Evolutionary conservation across 768 basidiomycete species (phyloP), one percentile per base, ranked within the genome.

Genomic region (Harrya chromipes): DNA sequence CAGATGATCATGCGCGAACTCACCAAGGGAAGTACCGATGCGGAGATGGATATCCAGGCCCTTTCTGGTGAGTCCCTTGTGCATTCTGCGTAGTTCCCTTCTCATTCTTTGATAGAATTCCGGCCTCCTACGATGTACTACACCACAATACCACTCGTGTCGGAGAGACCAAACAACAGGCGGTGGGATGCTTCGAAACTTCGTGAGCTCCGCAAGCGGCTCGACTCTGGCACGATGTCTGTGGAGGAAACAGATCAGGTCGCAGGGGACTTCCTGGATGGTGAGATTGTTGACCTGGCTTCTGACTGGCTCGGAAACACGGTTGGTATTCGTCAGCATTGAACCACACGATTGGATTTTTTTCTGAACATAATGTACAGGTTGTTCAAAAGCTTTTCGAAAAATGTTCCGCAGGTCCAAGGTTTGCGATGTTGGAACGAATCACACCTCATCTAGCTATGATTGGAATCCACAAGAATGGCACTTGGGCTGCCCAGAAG

Each of bases 231-330:
- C 16, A 84, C 81, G 5, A 90, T 93, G 77, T 76, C 79, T 12
- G 77, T 80, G 16, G 87, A 87, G 44, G 95, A 98, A 69, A 83
- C 94, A 47, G 94, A 99, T 65, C 84, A 85, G 64, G 85, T 97
- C 44, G 90, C 92, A 3, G 77, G 77, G 40, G 94, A 98, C 63
- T 84, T 97, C 67, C 76, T 98, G 54, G 94, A 97, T 59, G 85
- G 90, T 12, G 97, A 98, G 66, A 89, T 92, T 53, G 93, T 95
- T 13, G 92, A 94, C 67, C 80, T 99, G 50, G 87, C 95, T 13
- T 94, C 92, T 33, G 95, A 99, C 68, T 98, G 97, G 87, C 86
- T 99, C 57, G 97, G 97, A 40, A 99, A 99, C 64, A 98, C 94
- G 58, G 67, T 68, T 34, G 20, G 68, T 61, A 20, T 53, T 40